These are phyloP conservation scores for Stachybotrys elegans DNA, from an alignment of 2,329 filamentous ascomycete species.

Conservation along the genomic window DNA sequence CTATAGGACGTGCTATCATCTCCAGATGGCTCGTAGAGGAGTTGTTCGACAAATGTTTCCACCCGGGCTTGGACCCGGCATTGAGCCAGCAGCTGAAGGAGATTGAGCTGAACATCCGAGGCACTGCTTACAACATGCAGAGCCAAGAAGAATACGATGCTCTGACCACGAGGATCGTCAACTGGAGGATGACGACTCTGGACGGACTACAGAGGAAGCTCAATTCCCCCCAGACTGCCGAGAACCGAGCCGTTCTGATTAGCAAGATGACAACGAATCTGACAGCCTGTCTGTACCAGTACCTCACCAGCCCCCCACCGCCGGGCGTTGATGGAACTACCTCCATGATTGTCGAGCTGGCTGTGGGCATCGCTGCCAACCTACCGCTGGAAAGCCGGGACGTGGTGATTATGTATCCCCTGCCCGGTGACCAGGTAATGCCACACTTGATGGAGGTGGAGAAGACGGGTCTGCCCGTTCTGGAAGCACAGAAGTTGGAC, in stretches of 20 bases:
- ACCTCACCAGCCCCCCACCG: conserved; percentile 71
- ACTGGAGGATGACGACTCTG: conserved; percentile 88
- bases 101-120: conserved; percentile 83
- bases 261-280: conserved; percentile 64
- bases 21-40: conserved; percentile 87
- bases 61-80: conserved; percentile 73
- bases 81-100: conserved; percentile 76
- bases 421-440: conserved; percentile 67
- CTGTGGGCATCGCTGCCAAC: conserved; percentile 79
- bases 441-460: conserved; percentile 82
- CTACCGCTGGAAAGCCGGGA: conserved; percentile 88
- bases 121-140: conserved; percentile 65
- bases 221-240: conserved; percentile 56
- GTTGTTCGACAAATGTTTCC: conserved; percentile 87
- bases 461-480: conserved; percentile 59
- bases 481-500: conserved; percentile 42
- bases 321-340: conserved; percentile 81
- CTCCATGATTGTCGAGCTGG: conserved; percentile 88
- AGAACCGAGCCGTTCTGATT: conserved; percentile 65
- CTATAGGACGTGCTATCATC: conserved; percentile 83
- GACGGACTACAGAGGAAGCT: conserved; percentile 79
- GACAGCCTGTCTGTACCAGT: conserved; percentile 64
- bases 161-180: conserved; percentile 78
- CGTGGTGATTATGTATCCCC: conserved; percentile 79
- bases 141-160: conserved; percentile 88